phyloP scores from a whole-genome alignment of 441 rosid species.

The Omphalea diandra region DNA sequence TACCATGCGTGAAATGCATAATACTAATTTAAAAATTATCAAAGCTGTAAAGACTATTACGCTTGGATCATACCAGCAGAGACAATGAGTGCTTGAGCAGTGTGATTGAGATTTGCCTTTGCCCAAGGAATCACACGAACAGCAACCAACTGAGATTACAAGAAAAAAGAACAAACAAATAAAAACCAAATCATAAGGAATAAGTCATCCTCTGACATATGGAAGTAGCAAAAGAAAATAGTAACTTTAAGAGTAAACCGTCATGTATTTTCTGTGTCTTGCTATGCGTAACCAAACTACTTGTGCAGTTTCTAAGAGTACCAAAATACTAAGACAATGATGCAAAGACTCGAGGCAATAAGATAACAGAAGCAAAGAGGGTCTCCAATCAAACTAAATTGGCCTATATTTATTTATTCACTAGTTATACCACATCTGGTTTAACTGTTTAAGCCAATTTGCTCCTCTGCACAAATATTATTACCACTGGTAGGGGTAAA shows the following conservation, averaged over 20 bases:
- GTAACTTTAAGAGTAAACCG: not conserved
- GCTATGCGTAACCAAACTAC: not conserved
- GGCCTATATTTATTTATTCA: too few relatives aligned
- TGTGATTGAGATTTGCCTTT: conserved; percentile 75
- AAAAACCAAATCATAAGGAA: not conserved
- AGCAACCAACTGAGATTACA: conserved; percentile 44
- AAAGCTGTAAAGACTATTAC: not conserved
- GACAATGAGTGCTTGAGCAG: conserved; percentile 77
- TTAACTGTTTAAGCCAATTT: not conserved
- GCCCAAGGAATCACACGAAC: conserved; percentile 79
- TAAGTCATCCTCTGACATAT: not conserved
- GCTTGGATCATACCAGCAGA: conserved; percentile 47
- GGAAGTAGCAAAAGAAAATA: not conserved
- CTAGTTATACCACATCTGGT: not conserved
- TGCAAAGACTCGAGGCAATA: not conserved
- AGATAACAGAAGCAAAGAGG: not conserved
- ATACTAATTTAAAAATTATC: not conserved
- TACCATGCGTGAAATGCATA: not conserved
- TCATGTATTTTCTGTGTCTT: not conserved
- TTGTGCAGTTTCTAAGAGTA: not conserved
- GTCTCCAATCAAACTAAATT: too few relatives aligned
- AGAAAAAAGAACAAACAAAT: not conserved
- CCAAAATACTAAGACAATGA: not conserved
- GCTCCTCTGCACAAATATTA: too few relatives aligned
- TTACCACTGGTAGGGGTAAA: too few relatives aligned